phyloP scores from a whole-genome alignment of 2,329 filamentous ascomycete species.

The Cladosporium sp. region DNA sequence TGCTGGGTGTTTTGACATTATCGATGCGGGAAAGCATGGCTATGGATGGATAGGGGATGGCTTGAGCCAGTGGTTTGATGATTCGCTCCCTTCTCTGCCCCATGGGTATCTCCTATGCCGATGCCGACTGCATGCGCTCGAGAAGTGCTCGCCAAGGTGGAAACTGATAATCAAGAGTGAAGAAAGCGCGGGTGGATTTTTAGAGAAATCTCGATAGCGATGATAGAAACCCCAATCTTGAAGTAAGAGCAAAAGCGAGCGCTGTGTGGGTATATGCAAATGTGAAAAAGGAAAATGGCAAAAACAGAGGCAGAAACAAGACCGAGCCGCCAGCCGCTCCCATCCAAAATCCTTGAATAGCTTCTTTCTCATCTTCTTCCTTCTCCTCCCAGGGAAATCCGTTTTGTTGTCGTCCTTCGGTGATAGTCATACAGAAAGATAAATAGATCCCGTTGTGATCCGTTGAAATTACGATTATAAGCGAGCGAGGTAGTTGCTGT shows the following conservation, averaged over 20 bases:
- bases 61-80: neutral
- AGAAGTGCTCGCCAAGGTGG: neutral
- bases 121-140: slow-evolving; percentile 1
- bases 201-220: too few relatives aligned
- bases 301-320: slow-evolving; percentile 7
- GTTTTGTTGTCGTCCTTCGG: too few relatives aligned
- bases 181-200: too few relatives aligned
- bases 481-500: slow-evolving; percentile 7
- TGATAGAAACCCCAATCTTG: too few relatives aligned
- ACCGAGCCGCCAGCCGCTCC: slow-evolving; percentile 1
- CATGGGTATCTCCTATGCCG: slow-evolving; percentile 8
- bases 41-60: neutral
- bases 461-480: slow-evolving; percentile 13
- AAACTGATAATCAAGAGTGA: too few relatives aligned
- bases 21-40: neutral
- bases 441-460: neutral
- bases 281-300: slow-evolving; percentile 1
- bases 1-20: neutral
- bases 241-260: slow-evolving; percentile 6
- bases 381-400: too few relatives aligned
- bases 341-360: neutral
- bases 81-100: neutral
- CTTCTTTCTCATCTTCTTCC: too few relatives aligned
- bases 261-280: slow-evolving; percentile 16
- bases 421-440: slow-evolving; percentile 11